Base-by-base conservation (phyloP, 371 early-diverging fungal species). In the Smittium mucronatum region DNA sequence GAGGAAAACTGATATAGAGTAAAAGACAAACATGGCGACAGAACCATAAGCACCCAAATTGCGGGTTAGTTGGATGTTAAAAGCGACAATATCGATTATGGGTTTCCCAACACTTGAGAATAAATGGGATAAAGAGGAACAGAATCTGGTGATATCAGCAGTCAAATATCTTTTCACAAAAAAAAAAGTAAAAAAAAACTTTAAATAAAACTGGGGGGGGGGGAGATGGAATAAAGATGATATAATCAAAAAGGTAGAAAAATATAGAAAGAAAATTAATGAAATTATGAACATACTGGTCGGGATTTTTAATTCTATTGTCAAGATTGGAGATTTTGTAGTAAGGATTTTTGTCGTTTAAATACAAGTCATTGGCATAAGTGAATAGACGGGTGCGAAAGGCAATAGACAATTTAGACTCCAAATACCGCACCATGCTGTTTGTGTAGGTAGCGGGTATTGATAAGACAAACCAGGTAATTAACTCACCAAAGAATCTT, bases 361-460 rank as follows among this genome's bases (percentile, higher is more conserved):
- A 75, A 71, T 92, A 92, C 76, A 88, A 84, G 64, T 88, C 84
- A 73, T 92, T 90, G 31, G 89, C 93, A 74, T 88, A 85, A 58
- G 84, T 83, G 36, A 92, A 90, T 70, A 92, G 76, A 17, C 92
- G 83, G 59, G 85, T 84, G 69, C 93, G 84, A 85, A 92, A 90
- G 32, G 87, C 78, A 71, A 93, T 78, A 2, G 91, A 82, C 67
- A 92, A 81, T 80, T 97, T 95, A 70, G 92, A 92, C 81, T 96
- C 94, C 36, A 95, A 78, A 78, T 88, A 92, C 15, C 89, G 86
- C 69, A 91, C 90, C 96, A 97, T 94, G 78, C 89, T 89, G 80
- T 97, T 97, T 28, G 96, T 96, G 77, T 96, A 97, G 5, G 95
- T 95, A 21, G 97, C 97, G 31, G 97, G 97, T 16, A 97, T 78